Base-by-base conservation (phyloP, 306 rosid species). In the Begonia masoniana region DNA sequence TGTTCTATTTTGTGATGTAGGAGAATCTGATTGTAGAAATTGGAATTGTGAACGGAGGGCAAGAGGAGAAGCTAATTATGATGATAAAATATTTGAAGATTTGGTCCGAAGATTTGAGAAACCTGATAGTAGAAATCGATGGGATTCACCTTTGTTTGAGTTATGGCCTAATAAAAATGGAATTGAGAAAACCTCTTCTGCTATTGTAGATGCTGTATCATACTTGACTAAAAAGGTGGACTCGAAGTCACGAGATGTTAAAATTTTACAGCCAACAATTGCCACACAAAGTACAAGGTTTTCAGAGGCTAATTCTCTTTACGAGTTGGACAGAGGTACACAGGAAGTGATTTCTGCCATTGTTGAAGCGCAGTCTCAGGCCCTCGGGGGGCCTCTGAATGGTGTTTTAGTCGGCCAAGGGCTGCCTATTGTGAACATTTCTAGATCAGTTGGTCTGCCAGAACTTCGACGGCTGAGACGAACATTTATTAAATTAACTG, bases 141-240 rank as follows among this genome's bases (percentile, higher is more conserved):
- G 99, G 99, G 99, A 91, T 71, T 83, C 94, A 4, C 94, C 94
- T 26, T 52, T 91, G 81, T 91, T 76, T 45, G 99, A 86, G 82
- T 53, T 91, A 50, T 80, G 79, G 78, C 84, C 96, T 15, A 74
- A 76, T 36, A 83, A 68, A 70, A 81, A 80, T 58, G 92, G 64
- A 41, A 73, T 68, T 41, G 85, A 75, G 61, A 78, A 70, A 62
- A 67, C 92, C 63, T 69, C 85, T 47, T 56, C 73, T 60, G 78
- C 83, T 12, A 68, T 86, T 62, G 6, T 50, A 49, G 96, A 83
- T 56, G 92, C 78, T 52, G 74, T 83, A 17, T 63, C 56, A 13
- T 71, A 83, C 71, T 63, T 91, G 58, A 86, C 86, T 15, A 91
- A 91, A 67, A 68, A 63, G 58, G 78, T 79, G 46, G 94, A 83